Evolutionary conservation across 2,329 filamentous ascomycete genomes (phyloP), one percentile per base, ranked within the genome.

Genomic region (Drechslerella stenobrocha): DNA sequence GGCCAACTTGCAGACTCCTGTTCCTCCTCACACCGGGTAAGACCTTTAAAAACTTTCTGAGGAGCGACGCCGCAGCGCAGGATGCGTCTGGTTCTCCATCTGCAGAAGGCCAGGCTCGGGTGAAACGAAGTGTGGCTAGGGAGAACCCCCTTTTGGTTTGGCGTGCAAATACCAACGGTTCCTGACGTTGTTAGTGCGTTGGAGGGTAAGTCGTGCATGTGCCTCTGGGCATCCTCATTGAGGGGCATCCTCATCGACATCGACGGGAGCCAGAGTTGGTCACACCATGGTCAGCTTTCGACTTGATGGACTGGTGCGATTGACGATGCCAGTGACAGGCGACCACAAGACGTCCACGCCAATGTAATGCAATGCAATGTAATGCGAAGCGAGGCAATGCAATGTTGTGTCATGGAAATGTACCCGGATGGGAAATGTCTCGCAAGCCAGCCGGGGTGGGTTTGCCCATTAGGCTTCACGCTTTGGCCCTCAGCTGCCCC

Each of bases 21-120:
- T 18, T 42, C 37, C 37, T 18, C 13, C 18, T 42, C 37, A 5
- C 15, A 20, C 37, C 37, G 15, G 22, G 18, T 42, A 42, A 42
- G 37, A 42, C 37, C 22, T 42, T 42, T 42, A 42, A 42, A 42
- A 42, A 42, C 37, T 42, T 42, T 18, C 37, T 42, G 37, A 42
- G 37, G 37, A 20, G 13, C 13, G 15, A 20, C 15, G 18, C 7
- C 15, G 13, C 4, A 7, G 15, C 9, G 18, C 8, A 18, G 6
- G 37, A 42, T 42, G 37, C 37, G 8, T 20, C 37, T 7, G 13
- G n/a, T n/a, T n/a, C n/a, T n/a, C n/a, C n/a, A n/a, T n/a, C n/a
- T n/a, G n/a, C n/a, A n/a, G n/a, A n/a, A n/a, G n/a, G n/a, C n/a
- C n/a, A n/a, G n/a, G n/a, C n/a, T n/a, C n/a, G 28, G 11, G 28